A percentile compares a stretch with the other conserved stretches of the same genome.
phyloP scores from a whole-genome alignment of 75 land plant species.

The Cryptomeria japonica region DNA sequence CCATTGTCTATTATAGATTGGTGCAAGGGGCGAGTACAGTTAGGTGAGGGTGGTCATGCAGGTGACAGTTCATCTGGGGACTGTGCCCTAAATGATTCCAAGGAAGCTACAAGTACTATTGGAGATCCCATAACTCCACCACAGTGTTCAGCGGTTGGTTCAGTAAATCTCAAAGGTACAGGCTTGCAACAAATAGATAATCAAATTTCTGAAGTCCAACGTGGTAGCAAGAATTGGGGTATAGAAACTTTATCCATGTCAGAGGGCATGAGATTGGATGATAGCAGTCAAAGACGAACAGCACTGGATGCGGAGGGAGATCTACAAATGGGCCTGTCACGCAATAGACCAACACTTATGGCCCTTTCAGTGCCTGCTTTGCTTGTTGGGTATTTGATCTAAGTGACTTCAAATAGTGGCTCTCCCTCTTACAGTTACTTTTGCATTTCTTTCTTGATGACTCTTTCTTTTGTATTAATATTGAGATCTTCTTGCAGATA shows the following conservation, averaged over 20 bases:
- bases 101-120: constrained; percentile 66
- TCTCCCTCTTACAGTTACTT: background rate
- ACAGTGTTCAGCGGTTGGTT: constrained; percentile 35
- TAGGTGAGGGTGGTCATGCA: constrained; percentile 37
- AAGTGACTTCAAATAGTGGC: background rate
- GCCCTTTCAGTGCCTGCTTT: constrained; percentile 80
- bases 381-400: constrained; percentile 86
- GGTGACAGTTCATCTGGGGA: constrained; percentile 60
- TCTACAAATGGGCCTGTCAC: constrained; percentile 30
- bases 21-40: constrained; percentile 73
- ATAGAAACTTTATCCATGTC: constrained; percentile 40
- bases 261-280: constrained; percentile 59
- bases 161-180: constrained; percentile 46
- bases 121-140: constrained; percentile 91
- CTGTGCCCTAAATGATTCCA: constrained; percentile 54
- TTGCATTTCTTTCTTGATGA: background rate
- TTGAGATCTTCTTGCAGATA: constrained; percentile 50
- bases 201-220: constrained; percentile 12
- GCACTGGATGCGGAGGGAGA: constrained; percentile 68
- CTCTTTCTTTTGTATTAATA: background rate
- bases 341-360: constrained; percentile 55
- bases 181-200: constrained; percentile 13
- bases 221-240: constrained; percentile 31
- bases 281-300: constrained; percentile 42
- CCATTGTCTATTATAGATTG: constrained; percentile 84